Evolutionary conservation across 805 yeast species (phyloP), one percentile per base, ranked within the genome.

Genomic region (Pichia californica): DNA sequence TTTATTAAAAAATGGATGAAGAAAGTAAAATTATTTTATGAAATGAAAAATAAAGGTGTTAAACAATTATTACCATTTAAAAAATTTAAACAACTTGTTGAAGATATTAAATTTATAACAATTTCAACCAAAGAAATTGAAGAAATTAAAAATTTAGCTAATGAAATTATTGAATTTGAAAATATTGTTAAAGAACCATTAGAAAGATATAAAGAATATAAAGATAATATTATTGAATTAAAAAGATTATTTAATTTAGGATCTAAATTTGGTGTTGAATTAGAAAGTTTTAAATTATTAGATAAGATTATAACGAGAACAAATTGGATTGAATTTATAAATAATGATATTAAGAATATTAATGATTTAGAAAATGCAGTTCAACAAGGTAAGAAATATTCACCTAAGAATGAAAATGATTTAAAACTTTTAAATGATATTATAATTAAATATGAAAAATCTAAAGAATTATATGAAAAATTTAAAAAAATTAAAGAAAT

Each of bases 41-140:
- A 77, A 26, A 19, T 36, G 10, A 23, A 21, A n/a, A 27, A 26
- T 13, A 7, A 5, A 9, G 27, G 14, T n/a, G n/a, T 31, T 3
- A 14, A 14, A n/a, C 10, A 16, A 13, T 25, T 33, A 8, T 20
- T 35, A 10, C 16, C 38, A 13, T 54, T 68, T 5, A 61, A 58
- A 11, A 61, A 61, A 28, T 55, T 78, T 34, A 59, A 68, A 21
- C 39, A 47, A 18, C 51, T 81, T 19, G 52, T 79, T 13, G 62
- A 64, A 15, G 66, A 67, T 35, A 74, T 81, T 5, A 76, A 81
- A 3, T 52, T 56, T 0, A 52, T 81, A 45, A 71, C 74, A 18
- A 74, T 83, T 43, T 58, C 69, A 3, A 64, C 77, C 15, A 71
- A 77, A 0, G 93, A 84, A 53, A 67, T 79, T 51, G 81, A 74